Base-by-base conservation (phyloP, 2,329 filamentous ascomycete genomes). In the Metarhizium brunneum region DNA sequence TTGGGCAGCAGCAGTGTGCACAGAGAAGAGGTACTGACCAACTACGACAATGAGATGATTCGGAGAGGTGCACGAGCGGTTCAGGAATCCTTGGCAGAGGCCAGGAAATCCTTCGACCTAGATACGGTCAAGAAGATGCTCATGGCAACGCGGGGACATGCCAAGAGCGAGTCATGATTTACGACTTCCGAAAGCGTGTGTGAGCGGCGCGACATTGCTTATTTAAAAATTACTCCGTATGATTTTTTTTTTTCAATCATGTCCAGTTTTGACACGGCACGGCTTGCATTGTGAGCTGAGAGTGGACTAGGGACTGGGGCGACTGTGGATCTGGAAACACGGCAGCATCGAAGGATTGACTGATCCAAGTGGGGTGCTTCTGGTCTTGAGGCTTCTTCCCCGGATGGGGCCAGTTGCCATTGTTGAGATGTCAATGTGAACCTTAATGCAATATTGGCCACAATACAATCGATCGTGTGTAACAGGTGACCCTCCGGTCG, bases 51-150 rank as follows among this genome's bases (percentile, higher is more conserved):
- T 1, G 68, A 71, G 32, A 62, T 72, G 51, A 56, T 70, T 11
- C 60, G 62, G 47, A 59, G 72, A 29, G 71, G 71, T 2, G 62
- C 59, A 7, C 63, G 63, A 13, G 72, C 70, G 0, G 69, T 72
- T 35, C 57, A 59, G 16, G 65, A 73, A 57, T 65, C 69, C 2
- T 55, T 71, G 7, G 57, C 65, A 18, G 69, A 71, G 55, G 68
- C 66, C 0, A 62, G 67, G 47, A 60, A 65, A 32, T 58, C 67
- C 4, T 62, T 72, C 29, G 62, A 69, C 47, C 42, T 61, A 8
- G 58, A 65, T 7, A 66, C 56, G 4, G 59, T 69, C 7, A 51
- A 59, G 47, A 62, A 66, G 18, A 72, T 70, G 67, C 57, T 70
- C 11, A 70, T 71, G 69, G 66, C 59, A 11, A 64, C 54, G 0